These are phyloP conservation scores for Collybia sordida DNA, from an alignment of 768 basidiomycete species.

Conservation along the genomic window DNA sequence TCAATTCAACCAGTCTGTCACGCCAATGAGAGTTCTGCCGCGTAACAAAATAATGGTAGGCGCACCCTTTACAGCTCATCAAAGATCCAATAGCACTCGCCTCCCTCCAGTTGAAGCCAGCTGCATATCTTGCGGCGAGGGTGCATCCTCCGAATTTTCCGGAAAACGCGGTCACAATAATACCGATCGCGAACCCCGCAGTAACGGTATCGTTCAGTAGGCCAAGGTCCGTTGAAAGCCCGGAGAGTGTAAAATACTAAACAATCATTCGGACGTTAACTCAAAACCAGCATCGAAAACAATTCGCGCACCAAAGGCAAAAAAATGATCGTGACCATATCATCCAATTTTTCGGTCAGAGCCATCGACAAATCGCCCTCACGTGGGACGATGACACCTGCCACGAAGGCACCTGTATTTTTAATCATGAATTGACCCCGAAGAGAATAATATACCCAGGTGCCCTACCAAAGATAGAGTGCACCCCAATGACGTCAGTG, in stretches of 20 bases:
- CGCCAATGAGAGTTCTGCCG: background rate
- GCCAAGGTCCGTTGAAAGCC: conserved; percentile 85
- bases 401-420: conserved; percentile 70
- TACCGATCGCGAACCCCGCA: conserved; percentile 86
- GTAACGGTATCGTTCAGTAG: conserved; percentile 77
- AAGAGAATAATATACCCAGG: background rate
- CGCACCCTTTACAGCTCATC: conserved; percentile 93
- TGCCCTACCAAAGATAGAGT: conserved; percentile 79
- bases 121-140: conserved; percentile 60
- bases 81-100: conserved; percentile 80
- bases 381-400: conserved; percentile 79
- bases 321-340: conserved; percentile 89
- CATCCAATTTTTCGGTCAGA: conserved; percentile 91
- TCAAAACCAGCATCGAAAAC: background rate
- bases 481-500: conserved; percentile 89
- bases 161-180: conserved; percentile 74
- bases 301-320: conserved; percentile 62
- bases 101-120: conserved; percentile 81
- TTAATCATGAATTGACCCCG: background rate
- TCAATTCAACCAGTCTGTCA: conserved; percentile 80
- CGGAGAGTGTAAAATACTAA: conserved; percentile 90
- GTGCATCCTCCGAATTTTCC: conserved; percentile 92
- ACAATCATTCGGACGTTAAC: background rate
- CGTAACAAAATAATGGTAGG: background rate
- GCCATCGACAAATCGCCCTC: conserved; percentile 84